Evolutionary conservation across 2,329 filamentous ascomycete species (phyloP).

Genomic region (Orbilia blumenaviensis): DNA sequence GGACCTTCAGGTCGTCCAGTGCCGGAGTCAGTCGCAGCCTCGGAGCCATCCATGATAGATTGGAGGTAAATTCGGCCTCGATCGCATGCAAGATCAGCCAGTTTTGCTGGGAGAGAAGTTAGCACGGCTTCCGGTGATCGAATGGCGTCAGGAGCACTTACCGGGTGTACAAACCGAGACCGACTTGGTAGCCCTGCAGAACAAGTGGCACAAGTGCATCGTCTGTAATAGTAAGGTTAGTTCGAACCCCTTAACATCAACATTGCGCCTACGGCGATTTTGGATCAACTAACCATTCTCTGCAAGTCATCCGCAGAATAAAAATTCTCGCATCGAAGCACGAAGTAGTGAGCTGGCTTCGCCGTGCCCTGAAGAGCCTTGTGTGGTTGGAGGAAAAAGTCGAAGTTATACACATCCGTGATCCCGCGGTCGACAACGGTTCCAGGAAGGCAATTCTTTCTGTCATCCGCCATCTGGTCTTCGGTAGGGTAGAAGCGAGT

Average conservation of each 20-base stretch:
- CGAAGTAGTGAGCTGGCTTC: constrained; percentile 82
- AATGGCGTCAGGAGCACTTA: neutral
- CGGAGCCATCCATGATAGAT: constrained; percentile 27
- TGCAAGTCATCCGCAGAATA: constrained; percentile 27
- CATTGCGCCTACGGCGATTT: neutral
- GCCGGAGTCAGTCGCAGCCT: neutral
- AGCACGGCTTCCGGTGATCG: neutral
- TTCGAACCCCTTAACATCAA: constrained; percentile 4
- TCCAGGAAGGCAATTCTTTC: constrained; percentile 74
- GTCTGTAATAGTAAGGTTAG: constrained; percentile 63
- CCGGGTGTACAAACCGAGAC: constrained; percentile 82
- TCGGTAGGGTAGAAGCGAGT: constrained; percentile 83
- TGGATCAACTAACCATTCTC: neutral
- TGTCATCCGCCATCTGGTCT: constrained; percentile 63
- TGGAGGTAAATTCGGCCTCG: constrained; percentile 19
- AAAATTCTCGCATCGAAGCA: constrained; percentile 60
- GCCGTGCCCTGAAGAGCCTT: constrained; percentile 85
- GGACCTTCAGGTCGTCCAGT: neutral
- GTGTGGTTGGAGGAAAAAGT: constrained; percentile 87
- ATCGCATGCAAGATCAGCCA: constrained; percentile 37
- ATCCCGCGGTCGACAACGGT: constrained; percentile 87
- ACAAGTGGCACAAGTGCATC: constrained; percentile 83
- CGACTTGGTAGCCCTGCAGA: constrained; percentile 85
- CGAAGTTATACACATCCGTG: constrained; percentile 72
- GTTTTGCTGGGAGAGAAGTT: constrained; percentile 18